Evolutionary conservation across 768 basidiomycete genomes (phyloP).

Genomic region (Boletus tomentosulus): DNA sequence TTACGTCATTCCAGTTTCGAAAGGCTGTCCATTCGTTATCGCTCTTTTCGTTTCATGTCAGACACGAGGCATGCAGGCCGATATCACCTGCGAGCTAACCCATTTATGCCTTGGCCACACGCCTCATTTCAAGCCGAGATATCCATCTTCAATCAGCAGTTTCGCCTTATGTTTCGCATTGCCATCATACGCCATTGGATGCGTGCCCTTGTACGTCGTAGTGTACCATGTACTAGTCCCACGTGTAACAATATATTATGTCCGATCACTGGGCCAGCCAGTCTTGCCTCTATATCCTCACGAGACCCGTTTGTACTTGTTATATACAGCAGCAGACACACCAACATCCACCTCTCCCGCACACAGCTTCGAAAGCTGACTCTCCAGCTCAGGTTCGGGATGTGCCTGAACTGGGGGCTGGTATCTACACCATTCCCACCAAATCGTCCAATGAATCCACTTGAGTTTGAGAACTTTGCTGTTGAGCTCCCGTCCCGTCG

Average conservation of each 20-base stretch:
- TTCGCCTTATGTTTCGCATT: constrained; percentile 6
- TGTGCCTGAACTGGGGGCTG: constrained; percentile 17
- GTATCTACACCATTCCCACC: constrained; percentile 27
- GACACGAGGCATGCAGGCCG: too few relatives aligned
- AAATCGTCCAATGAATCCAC: constrained; percentile 32
- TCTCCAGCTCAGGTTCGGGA: constrained; percentile 23
- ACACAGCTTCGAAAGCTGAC: constrained; percentile 19
- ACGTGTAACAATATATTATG: constrained; percentile 16
- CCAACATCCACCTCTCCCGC: constrained; percentile 27
- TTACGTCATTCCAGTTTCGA: neutral
- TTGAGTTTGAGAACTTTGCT: constrained; percentile 27
- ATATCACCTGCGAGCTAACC: too few relatives aligned
- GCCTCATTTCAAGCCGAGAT: constrained; percentile 15
- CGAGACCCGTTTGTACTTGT: constrained; percentile 32
- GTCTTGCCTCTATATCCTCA: neutral
- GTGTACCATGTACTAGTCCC: constrained; percentile 19
- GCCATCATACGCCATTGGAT: too few relatives aligned
- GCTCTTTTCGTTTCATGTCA: too few relatives aligned
- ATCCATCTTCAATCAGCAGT: constrained; percentile 5
- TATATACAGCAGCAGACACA: constrained; percentile 27
- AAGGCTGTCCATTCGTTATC: constrained; percentile 7
- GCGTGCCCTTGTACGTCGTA: constrained; percentile 2
- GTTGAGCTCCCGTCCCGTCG: constrained; percentile 17
- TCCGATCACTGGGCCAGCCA: constrained; percentile 11
- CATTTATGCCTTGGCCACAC: neutral